A percentile compares a stretch with the other conserved stretches of the same genome.
phyloP scores from a whole-genome alignment of 2,329 filamentous ascomycete genomes.

The Talaromyces sp. region DNA sequence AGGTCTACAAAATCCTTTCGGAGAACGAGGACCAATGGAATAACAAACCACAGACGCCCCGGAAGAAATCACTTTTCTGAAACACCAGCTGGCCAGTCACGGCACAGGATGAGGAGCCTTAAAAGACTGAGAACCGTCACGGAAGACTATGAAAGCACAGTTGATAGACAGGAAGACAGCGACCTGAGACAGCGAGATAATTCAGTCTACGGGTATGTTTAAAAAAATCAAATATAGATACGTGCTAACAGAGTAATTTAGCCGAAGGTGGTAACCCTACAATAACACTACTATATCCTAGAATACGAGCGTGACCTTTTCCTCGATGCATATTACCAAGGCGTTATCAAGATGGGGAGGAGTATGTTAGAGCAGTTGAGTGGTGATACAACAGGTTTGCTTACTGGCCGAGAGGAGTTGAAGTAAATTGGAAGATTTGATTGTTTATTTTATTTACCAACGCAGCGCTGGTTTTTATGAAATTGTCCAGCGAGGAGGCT shows the following conservation, averaged over 20 bases:
- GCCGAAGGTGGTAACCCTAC: not conserved
- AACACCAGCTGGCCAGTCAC: not conserved
- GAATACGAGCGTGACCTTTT: not conserved
- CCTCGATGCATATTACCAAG: not conserved
- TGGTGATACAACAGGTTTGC: not conserved
- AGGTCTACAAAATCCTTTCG: not conserved
- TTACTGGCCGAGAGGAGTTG: not conserved
- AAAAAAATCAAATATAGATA: not conserved
- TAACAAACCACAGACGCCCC: not conserved
- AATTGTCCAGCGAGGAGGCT: not conserved
- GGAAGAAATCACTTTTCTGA: not conserved
- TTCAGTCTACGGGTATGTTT: constrained; percentile 6
- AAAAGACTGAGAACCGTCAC: constrained; percentile 6
- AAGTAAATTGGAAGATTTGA: not conserved
- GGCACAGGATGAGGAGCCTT: not conserved
- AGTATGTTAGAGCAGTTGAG: not conserved
- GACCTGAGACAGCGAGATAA: not conserved
- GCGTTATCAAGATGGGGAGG: not conserved
- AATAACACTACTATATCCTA: not conserved
- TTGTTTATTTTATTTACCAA: not conserved
- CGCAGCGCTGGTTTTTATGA: not conserved
- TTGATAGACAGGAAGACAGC: not conserved
- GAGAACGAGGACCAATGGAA: not conserved
- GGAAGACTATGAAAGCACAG: constrained; percentile 2
- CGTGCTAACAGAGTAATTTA: not conserved